phyloP scores from a whole-genome alignment of 1,284 basidiomycete genomes.

The Leccinum proximum region DNA sequence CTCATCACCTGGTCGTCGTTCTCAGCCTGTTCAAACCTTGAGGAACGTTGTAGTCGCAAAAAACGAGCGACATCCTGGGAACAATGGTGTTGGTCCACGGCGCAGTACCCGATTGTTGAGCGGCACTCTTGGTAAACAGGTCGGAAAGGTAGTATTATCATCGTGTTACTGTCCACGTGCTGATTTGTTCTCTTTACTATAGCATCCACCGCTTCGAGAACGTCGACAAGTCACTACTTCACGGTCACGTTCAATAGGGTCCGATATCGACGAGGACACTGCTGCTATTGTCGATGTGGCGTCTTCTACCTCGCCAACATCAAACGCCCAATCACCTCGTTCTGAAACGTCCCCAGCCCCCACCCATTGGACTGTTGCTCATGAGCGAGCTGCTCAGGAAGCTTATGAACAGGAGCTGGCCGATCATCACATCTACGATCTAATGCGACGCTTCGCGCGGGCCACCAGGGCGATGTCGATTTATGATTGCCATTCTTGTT shows the following conservation, averaged over 20 bases:
- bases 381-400: slow-evolving; percentile 68
- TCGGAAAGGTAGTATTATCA: slow-evolving; percentile 33
- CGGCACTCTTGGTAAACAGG: slow-evolving; percentile 47
- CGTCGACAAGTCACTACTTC: slow-evolving; percentile 50
- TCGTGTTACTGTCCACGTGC: slow-evolving; percentile 1
- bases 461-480: slow-evolving; percentile 70
- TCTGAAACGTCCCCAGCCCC: slow-evolving; percentile 60
- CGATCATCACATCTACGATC: slow-evolving; percentile 79
- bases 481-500: slow-evolving; percentile 74
- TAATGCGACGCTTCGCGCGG: slow-evolving; percentile 78
- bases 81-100: slow-evolving; percentile 45
- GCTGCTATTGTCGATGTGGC: slow-evolving; percentile 41
- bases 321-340: slow-evolving; percentile 54
- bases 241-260: slow-evolving; percentile 58
- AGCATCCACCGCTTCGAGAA: slow-evolving; percentile 51
- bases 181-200: slow-evolving; percentile 16
- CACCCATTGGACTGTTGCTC: slow-evolving; percentile 52
- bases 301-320: slow-evolving; percentile 58
- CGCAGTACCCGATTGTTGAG: slow-evolving; percentile 68
- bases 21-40: slow-evolving; percentile 63
- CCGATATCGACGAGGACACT: slow-evolving; percentile 65
- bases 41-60: slow-evolving; percentile 47
- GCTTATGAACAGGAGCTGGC: slow-evolving; percentile 69
- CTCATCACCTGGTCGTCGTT: slow-evolving; percentile 74
- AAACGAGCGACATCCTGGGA: slow-evolving; percentile 42